Evolutionary conservation across 495 filamentous ascomycete genomes (phyloP), one percentile per base, ranked within the genome.

Genomic region (Mycothermus thermophilus): DNA sequence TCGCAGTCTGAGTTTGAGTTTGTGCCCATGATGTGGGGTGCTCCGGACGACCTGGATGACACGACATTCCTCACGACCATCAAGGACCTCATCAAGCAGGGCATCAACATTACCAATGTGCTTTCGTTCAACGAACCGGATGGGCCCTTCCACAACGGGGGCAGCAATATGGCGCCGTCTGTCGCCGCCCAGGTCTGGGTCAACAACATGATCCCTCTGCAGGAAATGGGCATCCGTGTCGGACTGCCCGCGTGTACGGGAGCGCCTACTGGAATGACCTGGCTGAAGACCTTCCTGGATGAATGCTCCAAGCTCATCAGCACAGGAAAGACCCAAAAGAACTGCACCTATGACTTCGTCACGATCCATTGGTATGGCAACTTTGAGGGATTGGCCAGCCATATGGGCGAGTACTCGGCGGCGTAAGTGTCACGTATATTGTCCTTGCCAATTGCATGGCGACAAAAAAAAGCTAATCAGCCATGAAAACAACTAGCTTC

Each of bases 11-110:
- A 61, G 0, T 68, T 84, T 42, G 58, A 81, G 47, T 87, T 83
- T 46, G 77, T 87, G n/a, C 80, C 81, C 20, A 83, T 83, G 80
- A 65, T 84, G 20, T 86, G 75, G 77, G 80, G 80, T 19, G 55
- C 57, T 6, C 58, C 58, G 3, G 15, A 37, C 12, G 37, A 50
- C n/a, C 48, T 60, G 30, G 54, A 51, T 45, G 62, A 70, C 35
- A 71, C 59, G 5, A 50, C 64, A 8, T 81, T 81, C 54, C 54
- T 72, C 20, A 55, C 65, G 29, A 60, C 57, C 11, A 63, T 83
- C 16, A 55, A 48, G 29, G 20, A 40, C 8, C 59, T 72, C 43
- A 65, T 79, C 38, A 44, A 58, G 19, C 41, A 43, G 12, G 73
- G 74, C 11, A 56, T 60, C n/a, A 70, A 72, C 18, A 74, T 86